Conservation (phyloP, 2,329 filamentous ascomycete species). For the Phaeosphaeriaceae sp. region DNA sequence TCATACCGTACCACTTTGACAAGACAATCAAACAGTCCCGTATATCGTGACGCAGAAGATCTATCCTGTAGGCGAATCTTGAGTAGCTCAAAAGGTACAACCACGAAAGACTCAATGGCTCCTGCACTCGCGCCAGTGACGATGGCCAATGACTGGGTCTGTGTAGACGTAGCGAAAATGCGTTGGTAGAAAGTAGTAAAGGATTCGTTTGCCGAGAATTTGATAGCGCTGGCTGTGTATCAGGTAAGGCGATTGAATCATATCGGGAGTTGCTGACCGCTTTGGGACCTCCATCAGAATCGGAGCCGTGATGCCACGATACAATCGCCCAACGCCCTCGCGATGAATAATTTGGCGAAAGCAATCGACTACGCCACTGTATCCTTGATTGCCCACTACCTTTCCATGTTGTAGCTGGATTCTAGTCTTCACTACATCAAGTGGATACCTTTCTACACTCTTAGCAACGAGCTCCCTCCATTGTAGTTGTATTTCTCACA, state of each 20-base stretch:
- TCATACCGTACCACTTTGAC: constrained; percentile 35
- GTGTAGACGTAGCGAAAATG: constrained; percentile 23
- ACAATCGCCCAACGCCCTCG: constrained; percentile 31
- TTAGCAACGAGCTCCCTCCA: constrained; percentile 17
- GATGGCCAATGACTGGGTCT: constrained; percentile 36
- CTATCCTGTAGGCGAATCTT: constrained; percentile 41
- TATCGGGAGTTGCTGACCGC: constrained; percentile 14
- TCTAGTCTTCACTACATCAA: constrained; percentile 41
- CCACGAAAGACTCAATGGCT: constrained; percentile 38
- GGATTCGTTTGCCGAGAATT: constrained; percentile 41
- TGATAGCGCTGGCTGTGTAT: constrained; percentile 29
- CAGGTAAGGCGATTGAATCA: background rate
- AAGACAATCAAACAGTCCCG: constrained; percentile 34
- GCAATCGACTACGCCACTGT: constrained; percentile 37
- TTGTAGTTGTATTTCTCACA: constrained; percentile 17
- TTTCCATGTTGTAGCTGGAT: constrained; percentile 40
- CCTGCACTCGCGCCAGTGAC: constrained; percentile 39
- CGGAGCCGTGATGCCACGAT: constrained; percentile 40
- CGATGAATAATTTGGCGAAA: constrained; percentile 36
- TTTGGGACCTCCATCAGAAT: constrained; percentile 43
- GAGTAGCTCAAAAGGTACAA: constrained; percentile 40
- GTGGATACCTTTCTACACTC: constrained; percentile 39
- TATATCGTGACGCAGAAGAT: constrained; percentile 34
- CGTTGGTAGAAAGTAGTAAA: constrained; percentile 33
- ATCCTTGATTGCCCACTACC: constrained; percentile 24